Percentiles rank a stretch among this genome's conserved stretches.
Conservation (phyloP, 2,329 filamentous ascomycete genomes). For the Colletotrichum shisoi region DNA sequence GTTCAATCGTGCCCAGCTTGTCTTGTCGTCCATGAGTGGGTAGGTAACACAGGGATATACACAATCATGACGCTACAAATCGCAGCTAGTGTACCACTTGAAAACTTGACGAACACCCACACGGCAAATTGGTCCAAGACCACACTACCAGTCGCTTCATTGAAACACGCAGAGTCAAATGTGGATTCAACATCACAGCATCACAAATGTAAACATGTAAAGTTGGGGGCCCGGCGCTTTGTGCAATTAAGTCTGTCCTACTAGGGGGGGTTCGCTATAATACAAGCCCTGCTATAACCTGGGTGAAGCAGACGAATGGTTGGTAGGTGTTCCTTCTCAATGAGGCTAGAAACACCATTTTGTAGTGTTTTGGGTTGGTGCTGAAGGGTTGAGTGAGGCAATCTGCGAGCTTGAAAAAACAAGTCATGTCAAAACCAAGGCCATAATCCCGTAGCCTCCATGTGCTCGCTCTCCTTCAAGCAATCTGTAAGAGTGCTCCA, state of each 20-base stretch:
- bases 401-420: slow-evolving; percentile 35
- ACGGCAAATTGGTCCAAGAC: too few species aligned
- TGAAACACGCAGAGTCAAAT: too few species aligned
- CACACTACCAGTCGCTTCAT: too few species aligned
- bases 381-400: slow-evolving; percentile 28
- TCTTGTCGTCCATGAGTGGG: neutral
- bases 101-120: too few species aligned
- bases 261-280: slow-evolving; percentile 30
- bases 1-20: neutral
- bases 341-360: slow-evolving; percentile 12
- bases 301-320: slow-evolving; percentile 28
- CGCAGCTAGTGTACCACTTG: too few species aligned
- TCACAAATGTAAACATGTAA: too few species aligned
- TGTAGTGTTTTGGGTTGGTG: slow-evolving; percentile 29
- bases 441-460: slow-evolving; percentile 31
- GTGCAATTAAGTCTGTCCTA: slow-evolving; percentile 32
- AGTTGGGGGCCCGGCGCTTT: slow-evolving; percentile 33
- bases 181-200: neutral
- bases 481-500: slow-evolving; percentile 30
- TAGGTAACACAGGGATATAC: too few species aligned
- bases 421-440: slow-evolving; percentile 33
- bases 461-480: slow-evolving; percentile 26
- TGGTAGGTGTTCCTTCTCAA: slow-evolving; percentile 13
- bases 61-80: too few species aligned
- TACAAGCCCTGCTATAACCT: slow-evolving; percentile 31